A percentile compares a stretch with the other conserved stretches of the same genome.
phyloP scores from a whole-genome alignment of 148 eudicot species.

The Arbutus unedo region DNA sequence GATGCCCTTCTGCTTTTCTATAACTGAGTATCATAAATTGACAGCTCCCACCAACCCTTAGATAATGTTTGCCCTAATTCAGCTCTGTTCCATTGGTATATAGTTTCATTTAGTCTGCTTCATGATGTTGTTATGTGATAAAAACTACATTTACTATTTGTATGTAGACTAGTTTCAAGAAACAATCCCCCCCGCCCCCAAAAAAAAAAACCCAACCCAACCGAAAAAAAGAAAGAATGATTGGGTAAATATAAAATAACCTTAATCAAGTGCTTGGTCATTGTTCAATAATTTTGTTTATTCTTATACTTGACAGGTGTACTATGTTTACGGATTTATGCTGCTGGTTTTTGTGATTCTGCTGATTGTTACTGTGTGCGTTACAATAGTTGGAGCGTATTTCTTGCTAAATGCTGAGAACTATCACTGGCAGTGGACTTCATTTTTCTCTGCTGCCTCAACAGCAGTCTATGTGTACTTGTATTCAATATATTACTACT shows the following conservation, averaged over 20 bases:
- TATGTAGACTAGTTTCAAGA: not conserved
- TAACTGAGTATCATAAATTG: too few relatives aligned
- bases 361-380: conserved; percentile 87
- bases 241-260: not conserved
- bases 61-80: not conserved
- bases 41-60: not conserved
- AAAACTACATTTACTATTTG: not conserved
- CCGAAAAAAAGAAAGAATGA: not conserved
- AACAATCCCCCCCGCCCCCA: not conserved
- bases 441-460: conserved; percentile 88
- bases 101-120: not conserved
- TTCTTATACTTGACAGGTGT: conserved; percentile 54
- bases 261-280: not conserved
- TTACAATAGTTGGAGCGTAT: conserved; percentile 94
- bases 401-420: conserved; percentile 98
- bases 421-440: conserved; percentile 97
- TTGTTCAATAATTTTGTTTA: conserved; percentile 8
- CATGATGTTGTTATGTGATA: not conserved
- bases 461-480: conserved; percentile 83
- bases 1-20: too few relatives aligned
- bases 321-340: conserved; percentile 93
- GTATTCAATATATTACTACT: conserved; percentile 85
- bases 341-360: conserved; percentile 86
- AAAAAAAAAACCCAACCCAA: too few relatives aligned
- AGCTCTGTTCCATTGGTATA: not conserved